Conservation (phyloP, 2,329 filamentous ascomycete species). For the Pyrenochaeta sp. region DNA sequence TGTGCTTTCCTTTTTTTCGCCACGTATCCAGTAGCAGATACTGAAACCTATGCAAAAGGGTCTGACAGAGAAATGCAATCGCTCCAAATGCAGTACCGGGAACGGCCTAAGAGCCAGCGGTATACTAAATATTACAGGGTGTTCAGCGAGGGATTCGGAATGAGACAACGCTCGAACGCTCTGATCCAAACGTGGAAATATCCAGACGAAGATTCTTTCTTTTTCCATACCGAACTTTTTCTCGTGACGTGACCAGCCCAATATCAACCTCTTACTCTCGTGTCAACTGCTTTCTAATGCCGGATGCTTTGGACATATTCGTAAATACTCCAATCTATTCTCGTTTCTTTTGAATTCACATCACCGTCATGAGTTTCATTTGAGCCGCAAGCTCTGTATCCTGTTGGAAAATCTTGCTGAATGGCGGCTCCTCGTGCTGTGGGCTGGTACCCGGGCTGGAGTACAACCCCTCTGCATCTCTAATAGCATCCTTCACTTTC, state of each 20-base stretch:
- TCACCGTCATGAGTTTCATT: slow-evolving; percentile 52
- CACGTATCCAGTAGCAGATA: slow-evolving; percentile 25
- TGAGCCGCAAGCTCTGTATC: slow-evolving; percentile 44
- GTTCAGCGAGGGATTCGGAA: slow-evolving; percentile 24
- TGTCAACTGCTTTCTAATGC: background rate
- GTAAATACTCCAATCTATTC: slow-evolving; percentile 16
- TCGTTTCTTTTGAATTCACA: slow-evolving; percentile 39
- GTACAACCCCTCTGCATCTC: slow-evolving; percentile 57
- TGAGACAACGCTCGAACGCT: slow-evolving; percentile 38
- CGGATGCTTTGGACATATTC: background rate
- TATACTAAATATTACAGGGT: slow-evolving; percentile 43
- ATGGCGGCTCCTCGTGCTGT: slow-evolving; percentile 46
- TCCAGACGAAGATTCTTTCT: slow-evolving; percentile 37
- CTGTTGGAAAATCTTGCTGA: slow-evolving; percentile 42
- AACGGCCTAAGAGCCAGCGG: slow-evolving; percentile 27
- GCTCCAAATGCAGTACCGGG: slow-evolving; percentile 43
- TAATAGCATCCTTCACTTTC: slow-evolving; percentile 56
- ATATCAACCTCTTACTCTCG: slow-evolving; percentile 5
- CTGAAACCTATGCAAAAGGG: slow-evolving; percentile 34
- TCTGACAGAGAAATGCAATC: slow-evolving; percentile 37
- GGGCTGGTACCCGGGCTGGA: slow-evolving; percentile 51
- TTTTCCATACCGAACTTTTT: slow-evolving; percentile 27
- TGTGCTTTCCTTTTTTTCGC: slow-evolving; percentile 24
- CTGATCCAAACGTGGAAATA: slow-evolving; percentile 38
- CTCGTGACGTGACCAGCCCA: slow-evolving; percentile 22